phyloP scores from a whole-genome alignment of 2,329 filamentous ascomycete species.

The Scolecobasidium constrictum region DNA sequence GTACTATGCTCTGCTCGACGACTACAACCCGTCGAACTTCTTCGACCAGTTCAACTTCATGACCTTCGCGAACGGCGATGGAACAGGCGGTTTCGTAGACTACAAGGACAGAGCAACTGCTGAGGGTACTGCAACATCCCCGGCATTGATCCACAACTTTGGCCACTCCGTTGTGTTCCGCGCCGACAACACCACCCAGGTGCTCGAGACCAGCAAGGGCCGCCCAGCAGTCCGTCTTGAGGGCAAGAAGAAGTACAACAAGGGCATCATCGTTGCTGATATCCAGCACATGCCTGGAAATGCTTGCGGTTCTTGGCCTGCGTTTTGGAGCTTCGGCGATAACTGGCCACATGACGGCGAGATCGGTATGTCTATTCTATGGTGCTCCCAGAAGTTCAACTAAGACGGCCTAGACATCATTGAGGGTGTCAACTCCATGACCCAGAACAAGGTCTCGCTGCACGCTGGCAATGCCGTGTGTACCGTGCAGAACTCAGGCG shows the following conservation, averaged over 20 bases:
- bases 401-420: conserved; percentile 8
- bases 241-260: conserved; percentile 3
- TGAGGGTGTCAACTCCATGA: conserved; percentile 15
- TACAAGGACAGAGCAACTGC: neutral
- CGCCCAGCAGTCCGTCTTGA: conserved; percentile 9
- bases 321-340: conserved; percentile 27
- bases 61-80: conserved; percentile 10
- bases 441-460: conserved; percentile 15
- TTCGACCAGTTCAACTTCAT: conserved; percentile 11
- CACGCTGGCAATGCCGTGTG: conserved; percentile 13
- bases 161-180: conserved; percentile 1
- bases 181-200: neutral
- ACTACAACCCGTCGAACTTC: conserved; percentile 8
- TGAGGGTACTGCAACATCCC: neutral
- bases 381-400: neutral
- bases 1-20: conserved; percentile 7
- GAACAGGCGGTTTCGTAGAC: conserved; percentile 11
- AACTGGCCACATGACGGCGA: conserved; percentile 30
- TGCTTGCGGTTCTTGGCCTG: conserved; percentile 28
- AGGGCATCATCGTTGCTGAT: conserved; percentile 16
- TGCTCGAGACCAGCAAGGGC: conserved; percentile 5
- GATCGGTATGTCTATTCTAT: conserved; percentile 17
- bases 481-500: conserved; percentile 14
- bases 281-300: conserved; percentile 29
- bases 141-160: neutral